Base-by-base conservation (phyloP, 371 early-diverging fungal species). In the Dichotomocladium elegans region DNA sequence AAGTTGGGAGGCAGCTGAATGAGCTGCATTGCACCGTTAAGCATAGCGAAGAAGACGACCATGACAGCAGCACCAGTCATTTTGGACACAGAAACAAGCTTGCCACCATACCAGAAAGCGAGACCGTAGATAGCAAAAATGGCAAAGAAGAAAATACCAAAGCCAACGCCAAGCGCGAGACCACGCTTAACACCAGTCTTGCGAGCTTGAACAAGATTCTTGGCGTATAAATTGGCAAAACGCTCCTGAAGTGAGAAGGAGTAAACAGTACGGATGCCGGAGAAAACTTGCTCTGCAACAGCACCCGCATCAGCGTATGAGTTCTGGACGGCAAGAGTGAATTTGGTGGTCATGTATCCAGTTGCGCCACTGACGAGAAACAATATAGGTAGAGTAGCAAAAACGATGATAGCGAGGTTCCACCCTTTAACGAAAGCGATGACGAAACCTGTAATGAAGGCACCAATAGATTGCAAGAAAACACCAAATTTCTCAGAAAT, bases 341-440 rank as follows among this genome's bases (percentile, higher is more conserved):
- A 74, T 12, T 70, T 61, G 9, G 83, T 65, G 10, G 87, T 63
- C 41, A 83, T 60, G 42, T 75, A 77, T 33, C 82, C 80, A 84
- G 93, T 86, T 22, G 86, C 5, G 17, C 52, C 51, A 30, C 70
- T 70, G 2, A 68, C 58, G 6, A 61, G 47, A 21, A 28, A 53
- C 22, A 87, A 47, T 46, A 79, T 34, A 1, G 88, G 88, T 30
- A 84, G 58, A 28, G 82, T 73, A 4, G 85, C 72, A 40, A 85
- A 53, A 10, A 95, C 74, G 2, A 94, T 90, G 12, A 60, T 51
- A 27, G 54, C 84, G 50, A 97, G 76, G 53, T 82, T 80, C 94
- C 94, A 95, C 6, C 91, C 89, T 50, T 86, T 84, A 34, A 70
- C 57, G 52, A 97, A 96, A 24, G 94, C 96, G 37, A 96, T 81